Evolutionary conservation across 768 basidiomycete genomes (phyloP), one percentile per base, ranked within the genome.

Genomic region (Mycena kentingensis): DNA sequence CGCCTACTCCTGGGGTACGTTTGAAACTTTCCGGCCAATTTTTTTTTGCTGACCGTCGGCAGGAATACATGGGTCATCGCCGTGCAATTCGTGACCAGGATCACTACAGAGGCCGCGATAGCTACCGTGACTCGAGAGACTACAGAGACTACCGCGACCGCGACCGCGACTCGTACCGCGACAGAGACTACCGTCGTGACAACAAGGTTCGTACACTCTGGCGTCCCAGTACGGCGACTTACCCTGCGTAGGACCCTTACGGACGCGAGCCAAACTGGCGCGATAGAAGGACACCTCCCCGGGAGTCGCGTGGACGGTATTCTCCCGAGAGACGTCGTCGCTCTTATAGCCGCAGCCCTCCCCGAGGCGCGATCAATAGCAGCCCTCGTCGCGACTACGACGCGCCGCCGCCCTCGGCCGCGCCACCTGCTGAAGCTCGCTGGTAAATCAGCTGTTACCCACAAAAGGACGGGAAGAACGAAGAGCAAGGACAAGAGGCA

Each of bases 31-130:
- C n/a, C n/a, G n/a, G n/a, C n/a, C n/a, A n/a, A n/a, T n/a, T n/a
- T n/a, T n/a, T n/a, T n/a, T n/a, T n/a, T n/a, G n/a, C n/a, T n/a
- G n/a, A n/a, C n/a, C n/a, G n/a, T n/a, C n/a, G n/a, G n/a, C n/a
- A n/a, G n/a, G 92, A 97, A 73, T 99, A 98, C 70, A 96, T 96
- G 91, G 93, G 96, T 12, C 88, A 91, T 60, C 83, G 90, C 43
- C 87, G 89, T 48, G 70, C 80, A 27, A 51, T 62, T 35, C 68
- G 75, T 19, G 75, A 77, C 47, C 66, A 70, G 19, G 70, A n/a
- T n/a, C n/a, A 74, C 55, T 67, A 65, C 39, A 65, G 67, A 26
- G 62, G 66, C 25, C 53, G 67, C 19, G 67, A 73, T 51, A 62
- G 67, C 34, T 69, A 72, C 42, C 73, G 77, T 27, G 75, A 71